Percentiles rank a stretch among this genome's conserved stretches.
phyloP scores from a whole-genome alignment of 2,329 filamentous ascomycete species.

The Acrodontium crateriforme region DNA sequence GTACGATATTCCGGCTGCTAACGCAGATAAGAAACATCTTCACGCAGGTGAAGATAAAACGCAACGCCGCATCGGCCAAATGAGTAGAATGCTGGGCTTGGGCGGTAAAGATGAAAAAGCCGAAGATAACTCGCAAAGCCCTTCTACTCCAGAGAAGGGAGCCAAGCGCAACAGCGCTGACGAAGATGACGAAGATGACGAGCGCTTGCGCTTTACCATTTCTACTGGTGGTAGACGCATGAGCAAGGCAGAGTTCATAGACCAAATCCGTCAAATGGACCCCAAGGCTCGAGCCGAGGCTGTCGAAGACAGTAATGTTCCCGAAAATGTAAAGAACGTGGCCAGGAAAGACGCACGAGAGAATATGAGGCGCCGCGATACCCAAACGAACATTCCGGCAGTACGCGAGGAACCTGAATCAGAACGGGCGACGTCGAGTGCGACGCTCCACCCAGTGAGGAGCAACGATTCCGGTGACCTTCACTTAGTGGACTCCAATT shows the following conservation, averaged over 20 bases:
- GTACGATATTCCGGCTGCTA: slow-evolving; percentile 56
- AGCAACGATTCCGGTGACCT: slow-evolving; percentile 29
- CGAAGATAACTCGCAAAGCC: slow-evolving; percentile 10
- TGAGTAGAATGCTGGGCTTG: slow-evolving; percentile 42
- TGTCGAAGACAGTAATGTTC: slow-evolving; percentile 34
- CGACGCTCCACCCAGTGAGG: slow-evolving; percentile 23
- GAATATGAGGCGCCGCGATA: slow-evolving; percentile 4
- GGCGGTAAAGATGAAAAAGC: slow-evolving; percentile 14
- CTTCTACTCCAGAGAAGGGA: slow-evolving; percentile 7
- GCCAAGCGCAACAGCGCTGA: slow-evolving; percentile 11
- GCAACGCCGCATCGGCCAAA: slow-evolving; percentile 32
- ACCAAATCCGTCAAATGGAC: slow-evolving; percentile 59
- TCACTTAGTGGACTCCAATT: slow-evolving; percentile 31
- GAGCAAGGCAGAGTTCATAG: slow-evolving; percentile 69
- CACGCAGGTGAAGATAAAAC: slow-evolving; percentile 13
- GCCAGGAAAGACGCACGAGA: slow-evolving; percentile 29
- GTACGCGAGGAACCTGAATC: slow-evolving; percentile 10
- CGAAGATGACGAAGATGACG: slow-evolving; percentile 47
- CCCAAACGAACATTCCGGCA: slow-evolving; percentile 8
- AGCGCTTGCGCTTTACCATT: slow-evolving; percentile 62
- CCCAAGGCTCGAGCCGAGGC: slow-evolving; percentile 44
- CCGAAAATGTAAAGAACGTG: slow-evolving; percentile 34
- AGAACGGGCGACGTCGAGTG: slow-evolving; percentile 1
- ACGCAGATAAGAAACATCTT: slow-evolving; percentile 25
- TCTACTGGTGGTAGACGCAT: slow-evolving; percentile 58